Conservation (phyloP, 176 grass and related monocot species). For the Stipa capillata region DNA sequence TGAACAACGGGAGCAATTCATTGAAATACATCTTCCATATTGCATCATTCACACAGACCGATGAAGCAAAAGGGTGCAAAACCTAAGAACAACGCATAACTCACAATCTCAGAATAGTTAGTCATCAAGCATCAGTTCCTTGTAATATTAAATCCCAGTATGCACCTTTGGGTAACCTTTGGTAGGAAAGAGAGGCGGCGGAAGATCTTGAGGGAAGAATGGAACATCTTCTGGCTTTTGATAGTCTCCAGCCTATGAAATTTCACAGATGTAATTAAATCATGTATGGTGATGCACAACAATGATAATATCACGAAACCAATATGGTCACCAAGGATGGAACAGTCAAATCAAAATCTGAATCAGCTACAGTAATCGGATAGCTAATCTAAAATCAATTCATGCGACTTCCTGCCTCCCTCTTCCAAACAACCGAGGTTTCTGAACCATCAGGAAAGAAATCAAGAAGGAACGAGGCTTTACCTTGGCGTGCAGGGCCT, state of each 20-base stretch:
- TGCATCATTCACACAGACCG: constrained; percentile 48
- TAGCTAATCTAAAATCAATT: not conserved
- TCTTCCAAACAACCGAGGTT: not conserved
- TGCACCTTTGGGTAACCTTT: constrained; percentile 38
- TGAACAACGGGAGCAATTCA: constrained; percentile 71
- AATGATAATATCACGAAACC: no score
- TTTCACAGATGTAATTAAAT: not conserved
- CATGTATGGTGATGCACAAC: not conserved
- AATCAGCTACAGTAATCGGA: not conserved
- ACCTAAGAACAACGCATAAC: constrained; percentile 29
- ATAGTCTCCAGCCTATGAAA: constrained; percentile 63
- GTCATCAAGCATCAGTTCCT: not conserved
- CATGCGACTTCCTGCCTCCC: not conserved
- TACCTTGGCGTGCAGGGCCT: constrained; percentile 68
- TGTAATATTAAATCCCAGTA: not conserved
- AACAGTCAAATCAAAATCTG: not conserved
- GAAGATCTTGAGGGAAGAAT: constrained; percentile 74
- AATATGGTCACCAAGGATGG: not conserved
- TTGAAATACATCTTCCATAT: constrained; percentile 96
- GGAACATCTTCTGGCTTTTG: constrained; percentile 76
- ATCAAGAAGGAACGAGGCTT: not conserved
- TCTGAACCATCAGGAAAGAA: not conserved
- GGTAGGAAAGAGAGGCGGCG: constrained; percentile 20
- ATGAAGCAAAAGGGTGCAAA: constrained; percentile 50
- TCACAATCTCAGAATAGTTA: not conserved